Base-by-base conservation (phyloP, 441 rosid species). In the Eruca vesicaria region DNA sequence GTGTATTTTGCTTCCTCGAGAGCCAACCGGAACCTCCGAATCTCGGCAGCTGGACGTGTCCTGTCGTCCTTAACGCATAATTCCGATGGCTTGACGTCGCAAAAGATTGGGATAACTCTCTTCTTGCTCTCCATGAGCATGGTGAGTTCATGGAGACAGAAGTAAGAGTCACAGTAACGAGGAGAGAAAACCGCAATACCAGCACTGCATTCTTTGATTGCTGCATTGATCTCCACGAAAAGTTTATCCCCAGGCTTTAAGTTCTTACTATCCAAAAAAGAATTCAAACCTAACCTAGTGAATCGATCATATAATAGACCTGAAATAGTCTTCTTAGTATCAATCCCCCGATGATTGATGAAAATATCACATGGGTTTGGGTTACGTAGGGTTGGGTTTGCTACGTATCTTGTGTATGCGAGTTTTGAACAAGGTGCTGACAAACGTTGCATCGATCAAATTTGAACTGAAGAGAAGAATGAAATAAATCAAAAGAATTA, bases 181-280 rank as follows among this genome's bases (percentile, higher is more conserved):
- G 97, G 97, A 3, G 99, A 94, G 35, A 94, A 86, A 48, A 94
- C 90, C 1, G 90, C 89, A 3, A 94, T 76, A 0, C 90, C 97
- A 0, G 90, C 76, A 14, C 81, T 88, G 58, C 89, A 86, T 1
- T 79, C 63, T 12, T 26, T 56, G 20, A 94, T 90, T 0, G 88
- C 97, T 0, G 65, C 31, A 11, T 86, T 66, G 28, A 92, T 92
- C 43, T 84, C 84, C 10, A 84, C 80, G 7, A 86, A 86, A 20
- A 94, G 70, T 28, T 53, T 80, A 60, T 94, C 99, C 0, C 97
- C 97, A 0, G 99, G 93, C 56, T 84, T 89, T 92, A 94, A 81
- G 53, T 81, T 92, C 84, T 78, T 89, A 80, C 85, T 87, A 52
- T 94, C 97, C 68, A 92, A 41, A 66, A 94, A 94, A 35, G 92